Base-by-base conservation (phyloP, 2,329 filamentous ascomycete species). In the Bipolaris victoriae region DNA sequence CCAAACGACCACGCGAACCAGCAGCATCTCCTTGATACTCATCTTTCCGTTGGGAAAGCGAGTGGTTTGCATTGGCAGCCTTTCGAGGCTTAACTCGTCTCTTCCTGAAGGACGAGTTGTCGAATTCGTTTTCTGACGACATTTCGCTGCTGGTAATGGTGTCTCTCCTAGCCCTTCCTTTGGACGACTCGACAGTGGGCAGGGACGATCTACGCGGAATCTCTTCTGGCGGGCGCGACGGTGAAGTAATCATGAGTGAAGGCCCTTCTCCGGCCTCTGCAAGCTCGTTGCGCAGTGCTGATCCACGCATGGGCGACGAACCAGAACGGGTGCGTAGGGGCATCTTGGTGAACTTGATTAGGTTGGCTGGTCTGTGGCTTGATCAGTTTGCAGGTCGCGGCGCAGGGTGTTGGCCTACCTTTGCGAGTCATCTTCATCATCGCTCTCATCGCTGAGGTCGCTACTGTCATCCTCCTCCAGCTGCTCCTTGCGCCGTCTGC, bases 321-420 rank as follows among this genome's bases (percentile, higher is more conserved):
- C 91, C 94, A 24, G 93, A 91, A 54, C 94, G 88, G 64, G 87
- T 88, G 29, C 93, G 86, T 41, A 97, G 84, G 1, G 95, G 94
- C 91, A 97, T 94, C 78, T 98, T 98, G 47, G 90, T 88, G 77
- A 99, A 99, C 72, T 94, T 93, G 74, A 98, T 97, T 75, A 96
- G 91, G 73, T 96, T 91, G 2, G 90, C 89, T 43, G 90, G 89
- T 52, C 90, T 71, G 58, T 57, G 11, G 37, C 31, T n/a, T 33
- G n/a, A 41, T 61, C 33, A 63, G 54, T 44, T 43, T 35, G 37
- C 20, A 46, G 35, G 5, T 15, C 16, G 24, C 18, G 26, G 26
- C n/a, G 36, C 24, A 10, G 29, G 26, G 29, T n/a, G n/a, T 43
- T 31, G 20, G 36, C n/a, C 49, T 43, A 70, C 68, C 73, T 69